Evolutionary conservation across 1,284 basidiomycete species (phyloP).

Genomic region (Trichosporon sp.): DNA sequence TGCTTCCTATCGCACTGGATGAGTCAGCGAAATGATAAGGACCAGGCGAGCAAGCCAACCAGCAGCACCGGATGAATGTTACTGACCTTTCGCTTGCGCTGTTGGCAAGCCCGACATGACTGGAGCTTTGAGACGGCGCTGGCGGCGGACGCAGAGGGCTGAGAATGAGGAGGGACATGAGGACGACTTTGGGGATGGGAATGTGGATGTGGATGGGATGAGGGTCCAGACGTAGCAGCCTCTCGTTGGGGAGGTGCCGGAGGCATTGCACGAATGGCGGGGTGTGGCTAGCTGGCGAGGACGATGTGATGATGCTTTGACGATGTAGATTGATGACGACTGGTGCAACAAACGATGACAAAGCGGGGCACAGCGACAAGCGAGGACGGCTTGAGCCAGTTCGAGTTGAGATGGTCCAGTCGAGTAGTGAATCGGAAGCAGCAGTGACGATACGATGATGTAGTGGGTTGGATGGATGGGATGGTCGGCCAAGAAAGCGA

Average conservation of each 20-base stretch:
- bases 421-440: no score
- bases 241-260: background rate
- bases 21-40: background rate
- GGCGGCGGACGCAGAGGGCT: background rate
- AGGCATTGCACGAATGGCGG: background rate
- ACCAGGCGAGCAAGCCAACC: background rate
- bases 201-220: background rate
- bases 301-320: background rate
- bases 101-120: constrained; percentile 13
- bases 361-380: no score
- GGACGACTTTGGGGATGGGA: no score
- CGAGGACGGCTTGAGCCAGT: no score
- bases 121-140: constrained; percentile 5
- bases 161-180: background rate
- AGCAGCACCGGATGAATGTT: no score
- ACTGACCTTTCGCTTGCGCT: constrained; percentile 15
- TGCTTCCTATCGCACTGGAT: constrained; percentile 10
- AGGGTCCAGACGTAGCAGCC: background rate
- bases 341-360: no score
- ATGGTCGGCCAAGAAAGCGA: no score
- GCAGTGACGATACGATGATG: no score
- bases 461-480: no score
- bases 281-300: background rate
- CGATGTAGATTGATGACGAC: background rate
- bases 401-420: no score